Conservation (phyloP, 768 basidiomycete genomes). For the Holtermanniella nyarrowii region DNA sequence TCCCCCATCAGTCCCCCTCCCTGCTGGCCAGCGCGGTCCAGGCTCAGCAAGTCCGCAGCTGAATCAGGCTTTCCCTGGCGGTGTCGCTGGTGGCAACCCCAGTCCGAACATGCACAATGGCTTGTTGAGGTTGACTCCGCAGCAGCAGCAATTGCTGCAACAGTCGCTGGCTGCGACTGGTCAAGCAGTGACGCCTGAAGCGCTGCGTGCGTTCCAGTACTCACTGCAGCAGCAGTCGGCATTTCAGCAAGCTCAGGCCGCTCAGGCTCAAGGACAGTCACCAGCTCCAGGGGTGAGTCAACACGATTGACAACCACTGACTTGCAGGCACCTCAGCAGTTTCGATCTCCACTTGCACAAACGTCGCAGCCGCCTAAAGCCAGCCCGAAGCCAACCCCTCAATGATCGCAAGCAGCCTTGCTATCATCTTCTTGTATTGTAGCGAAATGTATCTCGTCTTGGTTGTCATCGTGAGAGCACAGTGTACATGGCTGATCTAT, state of each 20-base stretch:
- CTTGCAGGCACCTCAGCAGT: constrained; percentile 13
- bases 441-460: too few relatives aligned
- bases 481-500: not conserved
- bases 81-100: not conserved
- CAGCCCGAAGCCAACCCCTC: constrained; percentile 14
- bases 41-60: not conserved
- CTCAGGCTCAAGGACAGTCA: constrained; percentile 11
- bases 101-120: constrained; percentile 7
- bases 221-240: not conserved
- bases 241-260: not conserved
- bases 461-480: too few relatives aligned
- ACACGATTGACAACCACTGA: constrained; percentile 8
- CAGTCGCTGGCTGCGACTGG: constrained; percentile 17
- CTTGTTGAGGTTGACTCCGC: constrained; percentile 1
- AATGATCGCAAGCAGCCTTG: too few relatives aligned
- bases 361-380: constrained; percentile 10
- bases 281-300: constrained; percentile 11
- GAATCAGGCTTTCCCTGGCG: not conserved
- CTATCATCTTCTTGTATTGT: too few relatives aligned
- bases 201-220: constrained; percentile 14
- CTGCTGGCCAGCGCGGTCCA: not conserved
- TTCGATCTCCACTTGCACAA: constrained; percentile 22
- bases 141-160: not conserved
- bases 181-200: constrained; percentile 22
- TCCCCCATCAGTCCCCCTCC: not conserved